Conservation (phyloP, 495 filamentous ascomycete genomes). For the Neurospora intermedia region DNA sequence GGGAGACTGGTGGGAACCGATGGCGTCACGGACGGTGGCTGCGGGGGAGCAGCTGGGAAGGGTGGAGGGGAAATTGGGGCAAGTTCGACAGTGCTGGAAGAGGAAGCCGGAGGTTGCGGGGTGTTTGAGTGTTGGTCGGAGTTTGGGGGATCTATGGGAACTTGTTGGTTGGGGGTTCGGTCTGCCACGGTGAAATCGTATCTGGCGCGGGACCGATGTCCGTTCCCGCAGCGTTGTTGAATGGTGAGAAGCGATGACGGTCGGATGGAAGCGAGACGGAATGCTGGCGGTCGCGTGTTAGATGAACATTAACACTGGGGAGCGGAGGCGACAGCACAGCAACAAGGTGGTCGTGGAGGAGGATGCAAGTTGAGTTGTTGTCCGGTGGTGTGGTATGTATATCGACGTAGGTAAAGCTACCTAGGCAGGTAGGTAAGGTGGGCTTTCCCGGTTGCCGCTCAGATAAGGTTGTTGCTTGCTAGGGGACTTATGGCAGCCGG, state of each 20-base stretch:
- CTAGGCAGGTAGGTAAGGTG: neutral
- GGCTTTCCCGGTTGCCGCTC: neutral
- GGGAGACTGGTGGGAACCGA: neutral
- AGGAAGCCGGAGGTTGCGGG: slow-evolving; percentile 25
- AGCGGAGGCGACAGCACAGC: neutral
- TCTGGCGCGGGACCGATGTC: slow-evolving; percentile 19
- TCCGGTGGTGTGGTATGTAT: neutral
- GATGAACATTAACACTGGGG: neutral
- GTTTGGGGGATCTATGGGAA: slow-evolving; percentile 15
- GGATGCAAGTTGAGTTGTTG: neutral
- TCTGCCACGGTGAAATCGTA: slow-evolving; percentile 25
- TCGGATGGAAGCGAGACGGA: neutral
- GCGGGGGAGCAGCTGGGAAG: slow-evolving; percentile 12
- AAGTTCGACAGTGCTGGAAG: slow-evolving; percentile 29
- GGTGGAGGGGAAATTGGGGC: slow-evolving; percentile 10
- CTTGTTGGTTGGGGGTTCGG: slow-evolving; percentile 16
- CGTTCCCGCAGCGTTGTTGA: slow-evolving; percentile 16
- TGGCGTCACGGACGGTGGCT: slow-evolving; percentile 5
- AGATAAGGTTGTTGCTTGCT: neutral
- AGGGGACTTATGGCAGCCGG: neutral
- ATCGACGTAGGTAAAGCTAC: neutral
- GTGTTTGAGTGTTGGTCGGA: slow-evolving; percentile 36
- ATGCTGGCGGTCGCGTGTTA: neutral
- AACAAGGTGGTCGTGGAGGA: neutral
- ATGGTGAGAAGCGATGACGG: slow-evolving; percentile 1